phyloP scores from a whole-genome alignment of 331 rosid genomes.

The Telfairia occidentalis region DNA sequence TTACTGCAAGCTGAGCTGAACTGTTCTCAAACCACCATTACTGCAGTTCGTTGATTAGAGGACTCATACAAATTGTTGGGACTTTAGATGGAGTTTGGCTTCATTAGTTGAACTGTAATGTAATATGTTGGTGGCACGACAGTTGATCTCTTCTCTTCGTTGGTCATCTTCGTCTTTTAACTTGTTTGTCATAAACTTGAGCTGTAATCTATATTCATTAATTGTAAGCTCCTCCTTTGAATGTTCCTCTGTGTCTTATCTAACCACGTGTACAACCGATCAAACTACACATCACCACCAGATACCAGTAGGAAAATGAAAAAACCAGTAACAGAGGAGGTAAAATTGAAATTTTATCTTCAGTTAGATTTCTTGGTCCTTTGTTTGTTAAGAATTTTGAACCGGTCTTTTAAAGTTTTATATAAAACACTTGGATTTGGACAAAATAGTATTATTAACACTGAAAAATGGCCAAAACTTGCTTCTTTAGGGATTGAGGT shows the following conservation, averaged over 20 bases:
- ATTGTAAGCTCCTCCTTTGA: neutral
- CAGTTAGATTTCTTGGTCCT: neutral
- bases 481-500: no score
- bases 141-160: conserved; percentile 4
- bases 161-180: neutral
- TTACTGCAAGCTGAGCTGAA: neutral
- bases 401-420: neutral
- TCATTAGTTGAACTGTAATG: neutral
- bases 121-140: conserved; percentile 4
- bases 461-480: no score
- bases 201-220: conserved; percentile 10
- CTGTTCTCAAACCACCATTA: neutral
- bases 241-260: neutral
- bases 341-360: neutral
- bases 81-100: neutral
- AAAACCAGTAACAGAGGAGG: neutral
- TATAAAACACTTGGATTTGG: no score
- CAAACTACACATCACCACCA: neutral
- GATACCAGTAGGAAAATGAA: neutral
- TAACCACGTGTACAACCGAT: neutral
- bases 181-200: conserved; percentile 6
- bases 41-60: neutral
- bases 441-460: no score
- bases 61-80: neutral
- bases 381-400: neutral